Evolutionary conservation across 2,329 filamentous ascomycete genomes (phyloP).

Genomic region (Juglanconis sp.): DNA sequence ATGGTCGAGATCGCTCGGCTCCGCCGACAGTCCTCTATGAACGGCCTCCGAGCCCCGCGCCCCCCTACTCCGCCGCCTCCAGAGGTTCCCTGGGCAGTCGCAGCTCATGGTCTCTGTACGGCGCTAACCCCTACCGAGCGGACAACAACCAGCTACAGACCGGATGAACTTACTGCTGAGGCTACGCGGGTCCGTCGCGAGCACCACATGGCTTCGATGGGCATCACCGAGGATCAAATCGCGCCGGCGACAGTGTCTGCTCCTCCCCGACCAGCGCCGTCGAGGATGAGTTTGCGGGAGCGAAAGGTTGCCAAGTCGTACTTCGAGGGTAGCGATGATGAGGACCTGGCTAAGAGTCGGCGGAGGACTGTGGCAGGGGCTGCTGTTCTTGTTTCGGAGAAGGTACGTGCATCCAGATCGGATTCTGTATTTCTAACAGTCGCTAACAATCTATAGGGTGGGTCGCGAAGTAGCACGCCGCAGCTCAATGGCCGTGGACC

Average conservation of each 20-base stretch:
- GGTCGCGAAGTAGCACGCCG: constrained; percentile 31
- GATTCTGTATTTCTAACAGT: background rate
- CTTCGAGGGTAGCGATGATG: constrained; percentile 48
- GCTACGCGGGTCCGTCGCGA: constrained; percentile 62
- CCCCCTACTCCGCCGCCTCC: constrained; percentile 68
- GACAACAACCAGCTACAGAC: constrained; percentile 70
- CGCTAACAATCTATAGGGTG: constrained; percentile 27
- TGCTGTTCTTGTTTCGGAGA: constrained; percentile 42
- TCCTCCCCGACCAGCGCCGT: constrained; percentile 38
- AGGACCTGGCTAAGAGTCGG: constrained; percentile 44
- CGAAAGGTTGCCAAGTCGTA: constrained; percentile 59
- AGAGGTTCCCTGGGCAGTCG: constrained; percentile 80
- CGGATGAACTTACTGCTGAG: constrained; percentile 75
- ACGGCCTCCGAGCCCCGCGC: constrained; percentile 39
- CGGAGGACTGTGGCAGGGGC: constrained; percentile 60
- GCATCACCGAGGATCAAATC: constrained; percentile 25
- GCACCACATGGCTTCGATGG: constrained; percentile 51
- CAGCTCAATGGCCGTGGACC: constrained; percentile 25
- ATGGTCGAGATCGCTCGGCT: constrained; percentile 66
- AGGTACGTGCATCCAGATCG: constrained; percentile 27
- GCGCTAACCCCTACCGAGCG: constrained; percentile 74
- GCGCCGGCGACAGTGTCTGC: constrained; percentile 26
- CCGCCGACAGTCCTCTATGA: constrained; percentile 59
- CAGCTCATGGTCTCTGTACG: constrained; percentile 79
- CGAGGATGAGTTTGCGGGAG: constrained; percentile 71